Evolutionary conservation across 169 alveolate species (phyloP).

Genomic region (Plasmodium knowlesi): DNA sequence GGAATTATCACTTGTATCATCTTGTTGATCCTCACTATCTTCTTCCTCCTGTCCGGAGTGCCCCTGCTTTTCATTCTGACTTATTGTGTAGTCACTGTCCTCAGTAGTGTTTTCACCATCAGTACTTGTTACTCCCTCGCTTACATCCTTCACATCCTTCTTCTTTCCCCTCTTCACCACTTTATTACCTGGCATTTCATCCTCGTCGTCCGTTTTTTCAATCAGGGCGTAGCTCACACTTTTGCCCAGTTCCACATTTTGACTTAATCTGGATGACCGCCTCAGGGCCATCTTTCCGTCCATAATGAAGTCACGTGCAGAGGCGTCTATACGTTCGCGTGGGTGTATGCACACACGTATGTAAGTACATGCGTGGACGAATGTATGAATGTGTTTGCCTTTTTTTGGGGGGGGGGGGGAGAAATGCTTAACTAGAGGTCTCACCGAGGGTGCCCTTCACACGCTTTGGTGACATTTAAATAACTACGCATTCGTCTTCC

Average conservation of each 20-base stretch:
- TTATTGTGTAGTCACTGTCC: conserved; percentile 34
- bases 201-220: conserved; percentile 20
- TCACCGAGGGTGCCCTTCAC: neutral
- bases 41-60: neutral
- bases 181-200: neutral
- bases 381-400: neutral
- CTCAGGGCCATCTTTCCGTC: conserved; percentile 41
- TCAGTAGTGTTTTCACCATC: conserved; percentile 35
- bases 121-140: neutral
- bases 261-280: conserved; percentile 50
- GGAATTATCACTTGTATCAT: conserved; percentile 2
- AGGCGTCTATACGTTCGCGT: neutral
- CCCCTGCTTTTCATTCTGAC: neutral
- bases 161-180: conserved; percentile 1
- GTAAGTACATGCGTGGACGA: neutral
- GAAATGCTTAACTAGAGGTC: neutral
- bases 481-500: neutral
- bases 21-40: neutral
- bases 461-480: neutral
- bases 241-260: conserved; percentile 11
- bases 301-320: conserved; percentile 10
- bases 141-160: neutral
- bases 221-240: neutral
- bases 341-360: neutral
- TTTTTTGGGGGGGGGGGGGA: neutral